Evolutionary conservation across 2,329 filamentous ascomycete genomes (phyloP), one percentile per base, ranked within the genome.

Genomic region (Didymella sp.): DNA sequence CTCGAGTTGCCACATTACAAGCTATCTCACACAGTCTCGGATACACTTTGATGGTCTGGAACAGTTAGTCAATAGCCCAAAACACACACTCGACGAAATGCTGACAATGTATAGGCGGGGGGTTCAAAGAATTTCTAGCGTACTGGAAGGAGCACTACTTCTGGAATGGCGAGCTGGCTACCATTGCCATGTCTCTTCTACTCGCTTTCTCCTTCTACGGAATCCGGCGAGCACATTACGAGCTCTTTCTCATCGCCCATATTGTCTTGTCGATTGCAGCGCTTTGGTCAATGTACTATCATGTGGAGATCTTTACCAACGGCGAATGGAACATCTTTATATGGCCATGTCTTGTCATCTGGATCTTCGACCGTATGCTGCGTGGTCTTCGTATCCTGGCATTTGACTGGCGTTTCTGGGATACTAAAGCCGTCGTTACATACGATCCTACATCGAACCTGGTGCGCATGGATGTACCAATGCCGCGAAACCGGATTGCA

Each of bases 11-110:
- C 6, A 87, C 87, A 0, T 54, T 86, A 0, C 81, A 89, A 61
- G 87, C 86, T 1, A 78, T 89, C 1, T 70, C 87, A 0, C 88
- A 91, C 64, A 87, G 86, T 0, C 55, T 87, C 1, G 81, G 82
- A 0, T 90, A 89, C 58, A 81, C 84, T 0, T 58, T 82, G 1
- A 72, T 83, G 22, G 75, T 82, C 1, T 68, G 77, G 28, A 51
- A 66, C 27, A 60, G 67, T 68, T 41, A 64, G 69, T 56, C 15
- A 17, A 25, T 2, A 15, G 4, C 15, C n/a, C 6, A 21, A 28
- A 6, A 5, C 19, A 22, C 6, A 8, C 37, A 9, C 25, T 25
- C 35, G 6, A 13, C 0, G 7, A 27, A 42, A 28, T 17, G 47
- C 43, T 51, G 5, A 58, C 59, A 11, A 17, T 45, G 19, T 37